Conservation (phyloP, 2,329 filamentous ascomycete genomes). For the Niveomyces coronatus region DNA sequence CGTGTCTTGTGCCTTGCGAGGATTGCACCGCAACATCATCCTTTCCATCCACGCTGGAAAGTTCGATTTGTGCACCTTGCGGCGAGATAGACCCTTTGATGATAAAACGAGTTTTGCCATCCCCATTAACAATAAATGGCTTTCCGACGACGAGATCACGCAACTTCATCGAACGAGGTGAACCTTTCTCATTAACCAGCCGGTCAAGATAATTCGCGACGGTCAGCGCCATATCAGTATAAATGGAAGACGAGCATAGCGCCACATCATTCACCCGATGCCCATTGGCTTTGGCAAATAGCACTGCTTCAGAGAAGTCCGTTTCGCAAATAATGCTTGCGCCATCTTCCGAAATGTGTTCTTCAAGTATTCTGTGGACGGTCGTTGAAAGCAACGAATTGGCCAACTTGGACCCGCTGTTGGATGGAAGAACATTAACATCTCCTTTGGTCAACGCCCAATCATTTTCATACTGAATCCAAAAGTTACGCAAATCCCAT, state of each 20-base stretch:
- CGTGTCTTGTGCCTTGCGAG: conserved; percentile 7
- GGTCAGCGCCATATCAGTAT: not conserved
- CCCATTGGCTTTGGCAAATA: not conserved
- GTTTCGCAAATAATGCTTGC: conserved; percentile 10
- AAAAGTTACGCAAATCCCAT: conserved; percentile 63
- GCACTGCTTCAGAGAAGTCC: conserved; percentile 1
- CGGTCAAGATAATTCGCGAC: not conserved
- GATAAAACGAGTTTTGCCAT: too few species aligned
- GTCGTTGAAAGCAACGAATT: conserved; percentile 6
- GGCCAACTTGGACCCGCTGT: too few species aligned
- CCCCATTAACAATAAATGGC: too few species aligned
- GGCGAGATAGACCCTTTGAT: too few species aligned
- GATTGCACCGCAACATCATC: not conserved
- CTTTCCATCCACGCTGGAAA: not conserved
- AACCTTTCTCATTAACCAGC: not conserved
- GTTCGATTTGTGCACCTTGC: not conserved
- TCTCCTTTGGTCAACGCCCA: conserved; percentile 55
- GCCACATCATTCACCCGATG: conserved; percentile 1
- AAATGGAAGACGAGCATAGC: not conserved
- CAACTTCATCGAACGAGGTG: too few species aligned
- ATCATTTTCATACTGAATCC: conserved; percentile 52
- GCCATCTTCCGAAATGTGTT: not conserved
- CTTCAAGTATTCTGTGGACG: conserved; percentile 2
- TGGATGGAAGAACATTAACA: not conserved
- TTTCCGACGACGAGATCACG: too few species aligned